Evolutionary conservation across 2,329 filamentous ascomycete species (phyloP), one percentile per base, ranked within the genome.

Genomic region (Paraphaeosphaeria sporulosa): DNA sequence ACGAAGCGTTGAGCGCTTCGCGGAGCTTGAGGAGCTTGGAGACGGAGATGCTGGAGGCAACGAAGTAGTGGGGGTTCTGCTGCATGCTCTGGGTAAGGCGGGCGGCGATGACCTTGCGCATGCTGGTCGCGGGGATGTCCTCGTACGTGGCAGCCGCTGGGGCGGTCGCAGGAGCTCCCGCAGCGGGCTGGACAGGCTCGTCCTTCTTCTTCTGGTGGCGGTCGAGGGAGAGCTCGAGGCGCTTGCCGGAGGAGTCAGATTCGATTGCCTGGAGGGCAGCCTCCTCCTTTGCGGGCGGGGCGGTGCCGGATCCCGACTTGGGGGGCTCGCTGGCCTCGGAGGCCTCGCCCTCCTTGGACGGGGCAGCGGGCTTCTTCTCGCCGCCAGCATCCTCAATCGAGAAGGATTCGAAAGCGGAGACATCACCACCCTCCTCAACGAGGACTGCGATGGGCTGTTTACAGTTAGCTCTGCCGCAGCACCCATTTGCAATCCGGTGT

Each of bases 51-150:
- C 88, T 89, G 73, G 93, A 90, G 72, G 92, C 92, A 74, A 99
- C 94, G 79, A 94, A 99, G 88, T 96, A 99, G 87, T 98, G 95
- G 62, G 95, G 95, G 87, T 97, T 98, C 82, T 94, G 90, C 81
- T 91, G 88, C 80, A 92, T 87, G 46, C 94, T 98, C 83, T 97
- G 87, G 75, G 90, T 89, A 61, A 99, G 91, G 71, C 95, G 93
- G 81, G 83, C 89, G 80, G 95, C 95, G 79, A 99, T 99, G 69
- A 92, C 94, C 89, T 97, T 98, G 85, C 95, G 94, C 95, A 99
- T 99, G 79, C 91, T 90, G 74, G 86, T 90, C 71, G 94, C 87
- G 65, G 93, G 92, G 63, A 87, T 87, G 77, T 99, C 95, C 81
- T 93, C 89, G 82, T 91, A 98, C 61, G 86, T 82, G 62, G 92